phyloP scores from a whole-genome alignment of 2,329 filamentous ascomycete genomes.

The Aspergillus sp. region DNA sequence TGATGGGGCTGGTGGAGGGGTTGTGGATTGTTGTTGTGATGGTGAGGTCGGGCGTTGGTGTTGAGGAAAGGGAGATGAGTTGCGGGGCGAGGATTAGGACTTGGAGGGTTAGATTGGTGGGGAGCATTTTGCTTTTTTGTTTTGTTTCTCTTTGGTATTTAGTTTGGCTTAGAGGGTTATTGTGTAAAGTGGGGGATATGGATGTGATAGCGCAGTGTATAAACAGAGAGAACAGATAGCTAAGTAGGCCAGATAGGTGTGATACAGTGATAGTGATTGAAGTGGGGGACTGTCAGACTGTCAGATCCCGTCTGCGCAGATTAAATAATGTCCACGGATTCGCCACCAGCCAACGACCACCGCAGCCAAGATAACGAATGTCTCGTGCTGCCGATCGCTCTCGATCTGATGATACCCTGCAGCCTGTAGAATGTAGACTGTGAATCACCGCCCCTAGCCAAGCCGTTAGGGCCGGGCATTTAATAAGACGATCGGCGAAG shows the following conservation, averaged over 20 bases:
- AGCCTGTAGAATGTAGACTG: too few relatives aligned
- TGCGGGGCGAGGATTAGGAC: constrained; percentile 1
- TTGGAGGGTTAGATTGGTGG: not conserved
- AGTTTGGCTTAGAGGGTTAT: too few relatives aligned
- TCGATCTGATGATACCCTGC: too few relatives aligned
- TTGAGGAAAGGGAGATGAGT: constrained; percentile 1
- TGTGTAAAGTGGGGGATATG: too few relatives aligned
- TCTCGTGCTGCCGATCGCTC: not conserved
- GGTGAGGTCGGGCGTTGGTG: not conserved
- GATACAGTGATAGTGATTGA: too few relatives aligned
- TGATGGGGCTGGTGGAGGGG: constrained; percentile 24
- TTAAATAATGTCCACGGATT: not conserved
- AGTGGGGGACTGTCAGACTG: too few relatives aligned
- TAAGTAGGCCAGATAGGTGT: too few relatives aligned
- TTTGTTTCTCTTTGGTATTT: not conserved
- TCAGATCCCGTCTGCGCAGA: not conserved
- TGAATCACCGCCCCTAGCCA: not conserved
- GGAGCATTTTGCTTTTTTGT: not conserved
- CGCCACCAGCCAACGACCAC: not conserved
- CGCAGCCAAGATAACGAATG: not conserved
- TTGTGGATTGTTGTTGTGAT: constrained; percentile 31
- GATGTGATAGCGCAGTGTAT: too few relatives aligned
- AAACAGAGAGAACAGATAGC: too few relatives aligned
- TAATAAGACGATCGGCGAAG: too few relatives aligned
- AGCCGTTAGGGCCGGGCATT: not conserved